These are phyloP conservation scores for Xylaria hypoxylon DNA, from an alignment of 2,329 filamentous ascomycete genomes.

Conservation along the genomic window DNA sequence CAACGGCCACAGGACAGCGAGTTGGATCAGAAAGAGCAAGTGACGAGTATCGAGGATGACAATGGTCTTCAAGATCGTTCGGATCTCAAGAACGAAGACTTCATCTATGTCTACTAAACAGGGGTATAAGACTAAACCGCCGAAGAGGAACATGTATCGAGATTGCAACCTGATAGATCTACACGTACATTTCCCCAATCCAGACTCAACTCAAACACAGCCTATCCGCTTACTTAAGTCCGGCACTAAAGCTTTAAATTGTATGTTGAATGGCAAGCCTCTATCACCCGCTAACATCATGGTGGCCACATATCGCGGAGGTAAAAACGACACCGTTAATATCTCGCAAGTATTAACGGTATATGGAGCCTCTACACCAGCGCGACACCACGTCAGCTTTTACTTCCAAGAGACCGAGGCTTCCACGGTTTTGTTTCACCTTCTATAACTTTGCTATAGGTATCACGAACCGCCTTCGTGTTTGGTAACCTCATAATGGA, in stretches of 20 bases:
- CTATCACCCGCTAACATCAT: too few relatives aligned
- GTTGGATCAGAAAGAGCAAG: conserved; percentile 51
- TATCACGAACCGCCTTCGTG: too few relatives aligned
- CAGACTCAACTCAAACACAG: too few relatives aligned
- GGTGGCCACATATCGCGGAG: too few relatives aligned
- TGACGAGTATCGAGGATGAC: conserved; percentile 52
- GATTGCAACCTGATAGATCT: neutral
- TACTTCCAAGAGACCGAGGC: neutral
- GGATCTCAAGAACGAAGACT: conserved; percentile 75
- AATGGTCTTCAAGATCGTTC: conserved; percentile 70
- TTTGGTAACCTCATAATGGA: too few relatives aligned
- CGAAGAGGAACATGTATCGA: neutral
- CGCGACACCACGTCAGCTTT: too few relatives aligned
- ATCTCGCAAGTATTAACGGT: too few relatives aligned
- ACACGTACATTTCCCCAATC: neutral
- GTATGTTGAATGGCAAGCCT: neutral
- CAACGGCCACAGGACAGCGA: conserved; percentile 45
- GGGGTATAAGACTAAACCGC: too few relatives aligned
- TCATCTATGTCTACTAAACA: conserved; percentile 60
- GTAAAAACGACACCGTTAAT: too few relatives aligned
- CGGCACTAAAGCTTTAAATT: too few relatives aligned
- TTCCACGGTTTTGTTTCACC: neutral
- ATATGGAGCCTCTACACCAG: too few relatives aligned
- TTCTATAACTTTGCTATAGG: conserved; percentile 3
- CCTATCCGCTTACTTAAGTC: too few relatives aligned